These are phyloP conservation scores for Alternaria sp. DNA, from an alignment of 2,329 filamentous ascomycete genomes.

Conservation along the genomic window DNA sequence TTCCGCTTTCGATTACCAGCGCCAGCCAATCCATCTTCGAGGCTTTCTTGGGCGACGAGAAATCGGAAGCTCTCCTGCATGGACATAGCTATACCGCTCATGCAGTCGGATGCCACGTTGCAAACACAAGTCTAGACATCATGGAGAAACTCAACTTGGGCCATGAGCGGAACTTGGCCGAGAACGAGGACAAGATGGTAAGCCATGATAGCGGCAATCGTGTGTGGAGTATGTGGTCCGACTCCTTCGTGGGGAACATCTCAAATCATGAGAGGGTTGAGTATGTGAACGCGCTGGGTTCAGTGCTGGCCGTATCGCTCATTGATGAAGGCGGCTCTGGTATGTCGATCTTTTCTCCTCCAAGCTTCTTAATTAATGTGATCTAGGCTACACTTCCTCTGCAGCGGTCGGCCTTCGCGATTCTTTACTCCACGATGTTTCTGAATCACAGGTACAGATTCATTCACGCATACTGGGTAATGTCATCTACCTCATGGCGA, in stretches of 20 bases:
- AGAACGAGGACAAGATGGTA: not conserved
- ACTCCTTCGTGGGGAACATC: constrained; percentile 63
- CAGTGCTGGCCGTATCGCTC: constrained; percentile 71
- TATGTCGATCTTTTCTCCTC: constrained; percentile 31
- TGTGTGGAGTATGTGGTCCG: constrained; percentile 75
- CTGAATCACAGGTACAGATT: constrained; percentile 52
- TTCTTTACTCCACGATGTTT: constrained; percentile 50
- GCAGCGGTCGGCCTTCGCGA: constrained; percentile 62
- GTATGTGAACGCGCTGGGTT: constrained; percentile 75
- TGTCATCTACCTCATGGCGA: constrained; percentile 67
- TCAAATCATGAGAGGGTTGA: constrained; percentile 65
- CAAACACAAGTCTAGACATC: constrained; percentile 67
- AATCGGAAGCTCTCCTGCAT: constrained; percentile 79
- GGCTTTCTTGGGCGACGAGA: constrained; percentile 73
- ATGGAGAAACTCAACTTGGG: constrained; percentile 50
- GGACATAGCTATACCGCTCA: constrained; percentile 90
- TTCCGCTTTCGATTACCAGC: constrained; percentile 78
- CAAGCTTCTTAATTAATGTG: not conserved
- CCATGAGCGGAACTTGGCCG: not conserved
- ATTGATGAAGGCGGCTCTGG: constrained; percentile 56
- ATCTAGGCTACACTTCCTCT: constrained; percentile 62
- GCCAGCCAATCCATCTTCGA: constrained; percentile 76
- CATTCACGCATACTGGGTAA: constrained; percentile 67
- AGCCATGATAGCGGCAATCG: not conserved
- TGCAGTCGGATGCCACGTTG: constrained; percentile 79